phyloP scores from a whole-genome alignment of 257 asterid genomes.

The Forsythia viridissima region DNA sequence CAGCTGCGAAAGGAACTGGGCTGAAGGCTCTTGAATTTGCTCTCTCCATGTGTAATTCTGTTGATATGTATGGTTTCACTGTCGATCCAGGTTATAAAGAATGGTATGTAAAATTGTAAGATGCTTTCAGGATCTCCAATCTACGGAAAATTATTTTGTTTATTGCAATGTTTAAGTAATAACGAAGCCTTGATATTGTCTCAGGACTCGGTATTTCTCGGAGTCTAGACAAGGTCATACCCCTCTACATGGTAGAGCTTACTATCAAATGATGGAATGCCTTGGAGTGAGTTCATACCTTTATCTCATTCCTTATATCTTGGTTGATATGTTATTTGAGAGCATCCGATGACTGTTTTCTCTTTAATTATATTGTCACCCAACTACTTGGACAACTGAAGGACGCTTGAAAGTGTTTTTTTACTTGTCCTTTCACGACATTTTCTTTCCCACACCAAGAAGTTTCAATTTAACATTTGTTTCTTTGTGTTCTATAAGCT shows the following conservation, averaged over 20 bases:
- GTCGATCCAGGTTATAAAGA: constrained; percentile 99
- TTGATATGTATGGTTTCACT: constrained; percentile 98
- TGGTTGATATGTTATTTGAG: background rate
- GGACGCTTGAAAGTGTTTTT: background rate
- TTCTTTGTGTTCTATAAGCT: constrained; percentile 46
- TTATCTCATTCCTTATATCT: background rate
- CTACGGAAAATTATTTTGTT: background rate
- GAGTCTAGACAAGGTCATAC: constrained; percentile 95
- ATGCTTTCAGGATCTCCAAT: background rate
- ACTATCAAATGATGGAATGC: constrained; percentile 98
- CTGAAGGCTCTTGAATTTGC: constrained; percentile 99
- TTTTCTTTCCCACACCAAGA: background rate
- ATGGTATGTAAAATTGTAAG: constrained; percentile 34
- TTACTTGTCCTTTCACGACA: background rate
- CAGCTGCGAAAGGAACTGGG: constrained; percentile 97
- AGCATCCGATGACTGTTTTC: background rate
- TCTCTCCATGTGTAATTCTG: constrained; percentile 89
- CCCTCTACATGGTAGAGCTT: constrained; percentile 91
- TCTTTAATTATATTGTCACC: background rate
- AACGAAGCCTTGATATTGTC: constrained; percentile 28
- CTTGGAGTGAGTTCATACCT: constrained; percentile 70
- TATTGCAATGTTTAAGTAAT: constrained; percentile 6
- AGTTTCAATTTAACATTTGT: constrained; percentile 9
- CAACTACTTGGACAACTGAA: background rate
- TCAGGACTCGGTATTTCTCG: constrained; percentile 95